Percentiles rank a stretch among this genome's conserved stretches.
phyloP scores from a whole-genome alignment of 2,329 filamentous ascomycete species.

The Trichophyton mentagrophytes region DNA sequence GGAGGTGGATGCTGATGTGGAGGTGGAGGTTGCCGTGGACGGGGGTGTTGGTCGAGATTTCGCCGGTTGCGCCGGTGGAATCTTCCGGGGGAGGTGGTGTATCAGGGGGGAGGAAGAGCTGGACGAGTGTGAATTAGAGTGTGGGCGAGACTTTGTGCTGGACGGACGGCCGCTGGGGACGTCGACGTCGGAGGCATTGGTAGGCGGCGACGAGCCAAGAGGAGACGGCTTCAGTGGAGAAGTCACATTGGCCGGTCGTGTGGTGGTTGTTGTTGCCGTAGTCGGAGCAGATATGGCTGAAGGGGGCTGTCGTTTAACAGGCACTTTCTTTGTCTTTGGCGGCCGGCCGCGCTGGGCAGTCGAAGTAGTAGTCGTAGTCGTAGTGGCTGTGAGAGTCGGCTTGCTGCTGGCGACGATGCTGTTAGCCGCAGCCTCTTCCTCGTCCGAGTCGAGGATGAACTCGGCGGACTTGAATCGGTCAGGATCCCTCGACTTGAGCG shows the following conservation, averaged over 20 bases:
- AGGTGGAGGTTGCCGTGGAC: conserved; percentile 13
- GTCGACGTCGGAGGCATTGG: conserved; percentile 47
- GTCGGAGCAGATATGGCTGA: conserved; percentile 25
- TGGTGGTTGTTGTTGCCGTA: conserved; percentile 24
- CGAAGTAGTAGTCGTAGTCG: background rate
- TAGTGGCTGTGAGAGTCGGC: conserved; percentile 6
- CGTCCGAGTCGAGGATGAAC: conserved; percentile 41
- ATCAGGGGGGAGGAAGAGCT: conserved; percentile 37
- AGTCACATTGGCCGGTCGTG: conserved; percentile 24
- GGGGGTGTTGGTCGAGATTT: conserved; percentile 15
- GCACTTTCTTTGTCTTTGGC: conserved; percentile 4
- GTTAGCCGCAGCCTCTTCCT: conserved; percentile 31
- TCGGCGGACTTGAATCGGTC: conserved; percentile 42
- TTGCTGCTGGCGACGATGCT: conserved; percentile 6
- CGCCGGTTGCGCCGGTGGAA: background rate
- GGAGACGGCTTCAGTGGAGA: conserved; percentile 51
- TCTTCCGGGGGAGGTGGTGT: conserved; percentile 21
- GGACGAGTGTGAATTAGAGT: conserved; percentile 26
- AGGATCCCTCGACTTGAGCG: conserved; percentile 22
- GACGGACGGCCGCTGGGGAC: conserved; percentile 29
- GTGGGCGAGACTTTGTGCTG: conserved; percentile 19
- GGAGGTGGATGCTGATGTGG: conserved; percentile 12
- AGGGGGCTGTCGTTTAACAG: conserved; percentile 7
- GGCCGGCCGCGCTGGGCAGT: conserved; percentile 4
- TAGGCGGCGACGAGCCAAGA: conserved; percentile 47